Evolutionary conservation across 257 asterid genomes (phyloP).

Genomic region (Fraxinus americana): DNA sequence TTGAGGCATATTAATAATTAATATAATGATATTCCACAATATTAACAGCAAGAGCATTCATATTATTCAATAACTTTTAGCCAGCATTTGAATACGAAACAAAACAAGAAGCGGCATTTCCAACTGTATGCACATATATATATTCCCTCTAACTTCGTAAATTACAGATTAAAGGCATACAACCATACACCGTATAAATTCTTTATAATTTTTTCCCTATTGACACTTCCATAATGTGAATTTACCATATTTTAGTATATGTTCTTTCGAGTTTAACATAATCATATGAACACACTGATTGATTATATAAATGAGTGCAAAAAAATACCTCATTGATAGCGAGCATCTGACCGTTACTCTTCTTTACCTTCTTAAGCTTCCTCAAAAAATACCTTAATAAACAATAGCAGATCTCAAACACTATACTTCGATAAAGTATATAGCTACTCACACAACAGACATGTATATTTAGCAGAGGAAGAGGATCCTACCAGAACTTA

Average conservation of each 20-base stretch:
- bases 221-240: neutral
- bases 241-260: neutral
- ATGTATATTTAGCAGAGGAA: neutral
- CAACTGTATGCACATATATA: neutral
- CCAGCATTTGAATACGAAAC: neutral
- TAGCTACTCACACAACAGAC: neutral
- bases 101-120: neutral
- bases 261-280: neutral
- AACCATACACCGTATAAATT: neutral
- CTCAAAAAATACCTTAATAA: too few species aligned
- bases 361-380: neutral
- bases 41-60: neutral
- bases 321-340: neutral
- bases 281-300: neutral
- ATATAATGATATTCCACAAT: too few species aligned
- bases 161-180: neutral
- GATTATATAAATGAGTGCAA: neutral
- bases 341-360: neutral
- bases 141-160: neutral
- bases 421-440: neutral
- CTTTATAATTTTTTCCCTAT: neutral
- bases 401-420: neutral
- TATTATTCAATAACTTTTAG: neutral
- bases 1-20: neutral
- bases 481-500: constrained; percentile 43